Conservation (phyloP, 208 protist species). For the Crithidia mellificae region DNA sequence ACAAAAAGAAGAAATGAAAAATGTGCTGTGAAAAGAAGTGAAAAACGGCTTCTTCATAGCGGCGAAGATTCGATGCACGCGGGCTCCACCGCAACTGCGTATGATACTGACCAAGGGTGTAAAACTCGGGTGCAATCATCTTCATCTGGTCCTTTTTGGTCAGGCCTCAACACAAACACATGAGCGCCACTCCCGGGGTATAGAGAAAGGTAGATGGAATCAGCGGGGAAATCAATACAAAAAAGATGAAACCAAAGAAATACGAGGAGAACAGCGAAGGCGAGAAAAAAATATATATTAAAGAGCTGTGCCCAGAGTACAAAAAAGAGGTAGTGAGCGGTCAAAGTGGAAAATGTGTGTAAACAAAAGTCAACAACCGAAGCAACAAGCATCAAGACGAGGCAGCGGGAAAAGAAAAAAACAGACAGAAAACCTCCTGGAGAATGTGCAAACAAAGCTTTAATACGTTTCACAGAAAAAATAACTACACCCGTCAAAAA, state of each 20-base stretch:
- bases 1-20: neutral
- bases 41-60: neutral
- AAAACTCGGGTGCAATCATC: neutral
- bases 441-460: constrained; percentile 9
- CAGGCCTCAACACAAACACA: neutral
- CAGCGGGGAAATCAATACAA: constrained; percentile 1
- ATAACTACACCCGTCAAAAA: constrained; percentile 5
- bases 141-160: constrained; percentile 6
- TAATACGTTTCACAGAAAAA: neutral
- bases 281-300: too few species aligned
- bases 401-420: constrained; percentile 13
- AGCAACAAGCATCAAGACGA: neutral
- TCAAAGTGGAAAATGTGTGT: neutral
- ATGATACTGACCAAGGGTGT: neutral
- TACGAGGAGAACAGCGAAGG: too few species aligned
- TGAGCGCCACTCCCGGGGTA: neutral
- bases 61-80: neutral
- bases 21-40: neutral
- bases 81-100: neutral
- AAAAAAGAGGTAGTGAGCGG: constrained; percentile 1
- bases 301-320: neutral
- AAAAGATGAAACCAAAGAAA: neutral
- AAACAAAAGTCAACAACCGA: constrained; percentile 8
- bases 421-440: neutral
- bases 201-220: constrained; percentile 6